Conservation (phyloP, 2,329 filamentous ascomycete species). For the Aspergillus spinulosporus region DNA sequence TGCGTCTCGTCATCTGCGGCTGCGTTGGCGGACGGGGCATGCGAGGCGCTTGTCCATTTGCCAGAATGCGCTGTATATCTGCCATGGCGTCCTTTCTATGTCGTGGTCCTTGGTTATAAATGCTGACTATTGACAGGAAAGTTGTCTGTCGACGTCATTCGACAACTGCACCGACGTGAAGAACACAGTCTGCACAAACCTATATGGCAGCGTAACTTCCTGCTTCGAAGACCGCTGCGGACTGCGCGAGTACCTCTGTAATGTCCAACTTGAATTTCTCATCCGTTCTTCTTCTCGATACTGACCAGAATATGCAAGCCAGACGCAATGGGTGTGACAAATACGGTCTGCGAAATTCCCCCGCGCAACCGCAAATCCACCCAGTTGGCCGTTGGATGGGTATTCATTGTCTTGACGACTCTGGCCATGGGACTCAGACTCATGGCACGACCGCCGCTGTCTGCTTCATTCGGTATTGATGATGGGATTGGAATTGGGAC, state of each 20-base stretch:
- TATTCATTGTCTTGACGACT: conserved; percentile 1
- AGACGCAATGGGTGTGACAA: conserved; percentile 11
- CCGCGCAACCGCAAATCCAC: conserved; percentile 3
- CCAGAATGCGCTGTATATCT: too few relatives aligned
- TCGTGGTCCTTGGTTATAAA: not conserved
- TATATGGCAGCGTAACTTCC: not conserved
- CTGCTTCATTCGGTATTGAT: not conserved
- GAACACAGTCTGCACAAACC: not conserved
- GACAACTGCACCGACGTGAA: not conserved
- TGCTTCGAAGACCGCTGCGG: conserved; percentile 1
- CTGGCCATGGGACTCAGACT: conserved; percentile 4
- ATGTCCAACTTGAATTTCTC: not conserved
- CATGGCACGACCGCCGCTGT: not conserved
- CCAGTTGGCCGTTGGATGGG: conserved; percentile 5
- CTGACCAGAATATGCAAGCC: not conserved
- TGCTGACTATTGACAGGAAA: not conserved
- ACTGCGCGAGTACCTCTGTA: conserved; percentile 5
- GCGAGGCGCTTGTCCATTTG: too few relatives aligned
- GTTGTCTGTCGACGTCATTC: not conserved
- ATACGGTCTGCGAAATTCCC: conserved; percentile 5
- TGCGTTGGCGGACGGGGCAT: too few relatives aligned
- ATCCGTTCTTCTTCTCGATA: not conserved
- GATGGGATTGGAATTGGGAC: conserved; percentile 1
- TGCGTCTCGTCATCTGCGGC: too few relatives aligned
- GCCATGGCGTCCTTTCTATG: too few relatives aligned